Conservation (phyloP, 495 filamentous ascomycete genomes). For the Podospora australis region DNA sequence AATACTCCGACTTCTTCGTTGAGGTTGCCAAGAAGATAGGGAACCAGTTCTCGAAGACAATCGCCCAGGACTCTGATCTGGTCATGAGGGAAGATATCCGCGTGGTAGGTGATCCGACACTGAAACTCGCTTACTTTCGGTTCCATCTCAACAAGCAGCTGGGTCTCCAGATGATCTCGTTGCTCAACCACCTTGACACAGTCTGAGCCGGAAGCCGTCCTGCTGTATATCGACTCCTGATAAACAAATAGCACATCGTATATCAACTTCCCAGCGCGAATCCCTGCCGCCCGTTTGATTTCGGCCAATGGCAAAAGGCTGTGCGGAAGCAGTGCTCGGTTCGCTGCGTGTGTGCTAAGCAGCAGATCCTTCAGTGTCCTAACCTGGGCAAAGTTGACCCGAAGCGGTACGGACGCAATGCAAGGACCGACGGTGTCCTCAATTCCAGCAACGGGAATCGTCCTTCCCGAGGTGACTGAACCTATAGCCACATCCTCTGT, state of each 20-base stretch:
- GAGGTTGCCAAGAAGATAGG: constrained; percentile 34
- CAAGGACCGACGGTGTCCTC: constrained; percentile 69
- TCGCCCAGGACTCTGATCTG: constrained; percentile 43
- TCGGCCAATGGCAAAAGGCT: constrained; percentile 54
- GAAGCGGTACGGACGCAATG: constrained; percentile 61
- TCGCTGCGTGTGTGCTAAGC: constrained; percentile 50
- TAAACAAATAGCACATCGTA: constrained; percentile 73
- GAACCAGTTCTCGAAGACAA: constrained; percentile 30
- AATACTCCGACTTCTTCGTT: constrained; percentile 25
- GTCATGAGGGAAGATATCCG: constrained; percentile 33
- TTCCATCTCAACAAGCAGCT: constrained; percentile 64
- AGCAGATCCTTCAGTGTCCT: constrained; percentile 52
- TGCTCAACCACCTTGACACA: constrained; percentile 43
- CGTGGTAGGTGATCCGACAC: constrained; percentile 47
- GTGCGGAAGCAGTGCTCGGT: constrained; percentile 54
- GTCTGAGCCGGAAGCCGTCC: not conserved
- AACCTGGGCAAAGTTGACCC: constrained; percentile 45
- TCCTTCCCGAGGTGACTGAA: constrained; percentile 68
- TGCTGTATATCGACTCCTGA: constrained; percentile 57
- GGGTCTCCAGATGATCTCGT: constrained; percentile 65
- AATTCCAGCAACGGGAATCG: constrained; percentile 55
- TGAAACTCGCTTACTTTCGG: constrained; percentile 49
- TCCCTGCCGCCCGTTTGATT: constrained; percentile 52
- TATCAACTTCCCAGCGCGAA: constrained; percentile 41
- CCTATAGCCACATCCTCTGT: constrained; percentile 67